A percentile compares a stretch with the other conserved stretches of the same genome.
Evolutionary conservation across 805 yeast species (phyloP).

Genomic region (Candida schatavii): DNA sequence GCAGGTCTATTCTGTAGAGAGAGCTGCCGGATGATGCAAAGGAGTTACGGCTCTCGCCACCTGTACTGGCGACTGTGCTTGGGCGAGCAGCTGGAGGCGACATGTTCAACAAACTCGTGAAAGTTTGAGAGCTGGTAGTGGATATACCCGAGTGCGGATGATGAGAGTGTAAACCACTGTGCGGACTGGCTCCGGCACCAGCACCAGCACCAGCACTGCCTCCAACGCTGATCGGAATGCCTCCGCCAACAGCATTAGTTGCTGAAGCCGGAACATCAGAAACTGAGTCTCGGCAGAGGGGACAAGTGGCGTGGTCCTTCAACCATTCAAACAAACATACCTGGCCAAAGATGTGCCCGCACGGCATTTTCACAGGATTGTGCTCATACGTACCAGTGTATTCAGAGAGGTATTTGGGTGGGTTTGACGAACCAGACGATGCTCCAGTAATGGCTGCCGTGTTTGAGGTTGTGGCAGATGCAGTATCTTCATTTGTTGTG

Average conservation of each 20-base stretch:
- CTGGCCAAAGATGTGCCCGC: constrained; percentile 84
- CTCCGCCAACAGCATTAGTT: background rate
- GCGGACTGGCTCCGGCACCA: too few species aligned
- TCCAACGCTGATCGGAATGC: too few species aligned
- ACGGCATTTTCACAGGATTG: constrained; percentile 71
- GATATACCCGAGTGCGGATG: background rate
- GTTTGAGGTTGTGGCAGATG: too few species aligned
- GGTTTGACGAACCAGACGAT: too few species aligned
- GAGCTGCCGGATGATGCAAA: background rate
- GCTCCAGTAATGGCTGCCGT: too few species aligned
- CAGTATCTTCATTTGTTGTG: too few species aligned
- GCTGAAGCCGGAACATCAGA: constrained; percentile 2
- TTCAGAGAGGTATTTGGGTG: constrained; percentile 16
- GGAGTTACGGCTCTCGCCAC: background rate
- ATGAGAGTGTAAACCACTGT: too few species aligned
- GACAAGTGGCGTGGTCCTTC: constrained; percentile 70
- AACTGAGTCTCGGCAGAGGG: constrained; percentile 71
- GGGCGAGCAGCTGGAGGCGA: too few species aligned
- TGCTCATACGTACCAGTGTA: constrained; percentile 40
- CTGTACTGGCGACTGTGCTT: too few species aligned
- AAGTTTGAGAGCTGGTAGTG: background rate
- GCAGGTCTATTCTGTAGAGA: background rate
- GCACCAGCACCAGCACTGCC: too few species aligned
- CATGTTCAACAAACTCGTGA: background rate
- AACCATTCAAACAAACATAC: constrained; percentile 88